Evolutionary conservation across 1,284 basidiomycete genomes (phyloP).

Genomic region (Cryptococcus sp.): DNA sequence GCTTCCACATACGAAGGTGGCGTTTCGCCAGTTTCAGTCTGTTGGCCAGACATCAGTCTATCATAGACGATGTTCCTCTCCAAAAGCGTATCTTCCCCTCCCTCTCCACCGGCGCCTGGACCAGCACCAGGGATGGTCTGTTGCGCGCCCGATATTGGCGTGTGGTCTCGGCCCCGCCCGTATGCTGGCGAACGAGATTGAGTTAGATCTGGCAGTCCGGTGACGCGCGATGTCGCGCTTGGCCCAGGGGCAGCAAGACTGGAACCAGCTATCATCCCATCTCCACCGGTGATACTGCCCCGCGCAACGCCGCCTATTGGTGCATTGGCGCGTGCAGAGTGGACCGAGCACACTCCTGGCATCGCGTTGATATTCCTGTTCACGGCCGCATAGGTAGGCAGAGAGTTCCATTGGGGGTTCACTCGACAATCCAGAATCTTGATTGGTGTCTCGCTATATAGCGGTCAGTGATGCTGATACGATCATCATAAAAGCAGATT

Average conservation of each 20-base stretch:
- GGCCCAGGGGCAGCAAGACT: background rate
- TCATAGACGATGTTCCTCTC: constrained; percentile 54
- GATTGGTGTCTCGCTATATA: constrained; percentile 52
- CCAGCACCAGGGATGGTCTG: background rate
- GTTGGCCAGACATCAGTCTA: constrained; percentile 64
- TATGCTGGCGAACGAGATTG: background rate
- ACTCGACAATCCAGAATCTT: constrained; percentile 65
- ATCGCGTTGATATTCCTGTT: constrained; percentile 21
- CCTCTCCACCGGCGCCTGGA: background rate
- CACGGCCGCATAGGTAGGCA: constrained; percentile 60
- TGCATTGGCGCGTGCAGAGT: constrained; percentile 19
- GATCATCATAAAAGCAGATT: background rate
- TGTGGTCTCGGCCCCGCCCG: background rate
- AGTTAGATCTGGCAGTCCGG: background rate
- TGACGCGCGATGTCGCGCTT: background rate
- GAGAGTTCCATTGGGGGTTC: constrained; percentile 71
- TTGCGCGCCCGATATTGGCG: background rate
- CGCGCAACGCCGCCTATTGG: background rate
- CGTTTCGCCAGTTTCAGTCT: constrained; percentile 65
- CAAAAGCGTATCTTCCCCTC: constrained; percentile 47
- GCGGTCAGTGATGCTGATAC: constrained; percentile 2
- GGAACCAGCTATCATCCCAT: background rate
- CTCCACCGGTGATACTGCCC: background rate
- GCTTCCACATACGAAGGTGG: constrained; percentile 64
- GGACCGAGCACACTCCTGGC: constrained; percentile 39